Evolutionary conservation across 2,329 filamentous ascomycete species (phyloP), one percentile per base, ranked within the genome.

Genomic region (Arthrobotrys musiformis): DNA sequence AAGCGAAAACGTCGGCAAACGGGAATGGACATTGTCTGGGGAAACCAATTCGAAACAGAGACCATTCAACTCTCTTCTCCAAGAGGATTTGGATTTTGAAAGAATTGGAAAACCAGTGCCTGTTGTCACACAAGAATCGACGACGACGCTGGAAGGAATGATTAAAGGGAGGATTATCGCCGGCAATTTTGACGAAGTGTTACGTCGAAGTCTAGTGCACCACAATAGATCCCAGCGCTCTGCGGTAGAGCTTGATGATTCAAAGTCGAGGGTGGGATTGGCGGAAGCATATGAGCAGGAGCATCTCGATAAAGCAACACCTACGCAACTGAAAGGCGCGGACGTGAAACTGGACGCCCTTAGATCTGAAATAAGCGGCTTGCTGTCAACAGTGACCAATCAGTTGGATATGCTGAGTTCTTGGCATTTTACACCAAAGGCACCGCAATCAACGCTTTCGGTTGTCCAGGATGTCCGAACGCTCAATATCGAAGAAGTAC

Each of bases 271-370:
- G 82, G 91, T 97, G 84, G 90, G 93, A 79, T 89, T 99, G 11
- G 94, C 93, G 0, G 94, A 97, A 81, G 87, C 97, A 61, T 99
- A 98, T 85, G 95, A 98, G 84, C 91, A 95, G 82, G 94, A 98
- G 80, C 93, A 97, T 83, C 86, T 94, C 78, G 91, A 92, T 82
- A 87, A 89, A 64, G 88, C 89, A 1, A 92, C 97, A 83, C 91
- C 93, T 2, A 89, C 89, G 37, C 97, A 93, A 11, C 11, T 82
- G 8, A n/a, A 60, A 17, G 76, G 78, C 30, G 88, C 95, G 76
- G 93, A 93, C 83, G 89, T 90, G 80, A 89, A 91, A 35, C 92
- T 96, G 81, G 93, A 95, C 84, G 94, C 94, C 84, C 85, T 93
- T 24, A 89, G 89, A 79, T 91, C 90, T 78, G 92, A 96, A 81